Evolutionary conservation across 768 basidiomycete species (phyloP), one percentile per base, ranked within the genome.

Genomic region (Rhodotorula kratochvilovae): DNA sequence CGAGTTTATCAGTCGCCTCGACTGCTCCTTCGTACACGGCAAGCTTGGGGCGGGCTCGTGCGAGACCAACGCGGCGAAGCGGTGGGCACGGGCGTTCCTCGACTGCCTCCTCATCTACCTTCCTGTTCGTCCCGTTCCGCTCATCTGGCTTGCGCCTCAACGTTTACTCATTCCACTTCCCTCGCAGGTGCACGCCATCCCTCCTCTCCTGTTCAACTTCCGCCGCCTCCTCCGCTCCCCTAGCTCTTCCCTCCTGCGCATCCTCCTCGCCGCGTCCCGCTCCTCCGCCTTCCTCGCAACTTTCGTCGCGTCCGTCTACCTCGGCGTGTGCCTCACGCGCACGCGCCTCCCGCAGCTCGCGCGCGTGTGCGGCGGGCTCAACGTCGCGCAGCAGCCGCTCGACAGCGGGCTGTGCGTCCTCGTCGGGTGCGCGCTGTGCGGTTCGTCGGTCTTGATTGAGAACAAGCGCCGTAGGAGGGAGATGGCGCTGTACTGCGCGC

Each of bases 211-310:
- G 53, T 77, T 77, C 64, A 66, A 54, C 51, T 43, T 63, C n/a
- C 55, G 67, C 7, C 61, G 53, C 27, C 15, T 74, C 19, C 19
- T 60, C n/a, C 23, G 27, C 4, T 15, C 39, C 5, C 76, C 76
- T 0, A 17, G 57, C 3, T 46, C 63, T 2, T 59, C 59, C 12
- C 50, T 77, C 51, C 12, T 56, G 2, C 55, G 59, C 27, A 73
- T 70, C 66, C 48, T 77, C 12, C 36, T 74, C 53, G 74, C 71
- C 42, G 63, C 76, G 2, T 59, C 63, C 16, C 62, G 76, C 16
- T 76, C 74, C 3, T 70, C 74, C 11, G 74, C 76, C 8, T 77
- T 77, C 72, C 70, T 77, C 43, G 76, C 76, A 2, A 75, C 76
- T 2, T 77, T 77, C 60, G 70, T 75, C 33, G 71, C 76, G 0